phyloP scores from a whole-genome alignment of 305 asterid species.

The Solanum aculeatissimum region DNA sequence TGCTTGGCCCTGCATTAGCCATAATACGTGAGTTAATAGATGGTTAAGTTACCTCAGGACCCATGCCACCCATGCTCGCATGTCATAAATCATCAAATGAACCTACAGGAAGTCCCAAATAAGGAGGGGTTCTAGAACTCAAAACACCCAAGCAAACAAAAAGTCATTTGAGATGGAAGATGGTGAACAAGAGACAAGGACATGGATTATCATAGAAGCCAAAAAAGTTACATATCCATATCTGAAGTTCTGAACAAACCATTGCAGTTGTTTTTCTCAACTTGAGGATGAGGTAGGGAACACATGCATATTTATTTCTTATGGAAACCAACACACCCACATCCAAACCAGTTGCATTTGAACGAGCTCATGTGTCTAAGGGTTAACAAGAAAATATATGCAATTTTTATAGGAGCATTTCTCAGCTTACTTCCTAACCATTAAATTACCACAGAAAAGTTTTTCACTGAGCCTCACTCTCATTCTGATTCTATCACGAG shows the following conservation, averaged over 20 bases:
- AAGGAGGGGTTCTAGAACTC: neutral
- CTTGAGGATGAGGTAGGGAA: neutral
- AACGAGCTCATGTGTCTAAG: neutral
- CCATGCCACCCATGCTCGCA: neutral
- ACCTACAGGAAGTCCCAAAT: neutral
- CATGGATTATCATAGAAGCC: neutral
- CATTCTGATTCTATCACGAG: neutral
- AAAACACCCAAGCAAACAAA: neutral
- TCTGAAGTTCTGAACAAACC: neutral
- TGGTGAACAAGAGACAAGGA: neutral
- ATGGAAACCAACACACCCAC: neutral
- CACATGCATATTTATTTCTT: neutral
- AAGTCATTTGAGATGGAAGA: neutral
- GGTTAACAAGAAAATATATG: neutral
- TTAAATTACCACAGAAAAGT: neutral
- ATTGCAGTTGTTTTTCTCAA: neutral
- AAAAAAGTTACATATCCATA: neutral
- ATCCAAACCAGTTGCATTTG: neutral
- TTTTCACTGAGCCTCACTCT: neutral
- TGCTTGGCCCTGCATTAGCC: conserved; percentile 69
- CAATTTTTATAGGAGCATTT: neutral
- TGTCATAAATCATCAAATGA: neutral
- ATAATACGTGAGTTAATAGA: neutral
- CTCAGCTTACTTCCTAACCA: neutral
- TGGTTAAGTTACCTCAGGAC: neutral